Evolutionary conservation across 805 yeast species (phyloP).

Genomic region (Saturnispora diversa): DNA sequence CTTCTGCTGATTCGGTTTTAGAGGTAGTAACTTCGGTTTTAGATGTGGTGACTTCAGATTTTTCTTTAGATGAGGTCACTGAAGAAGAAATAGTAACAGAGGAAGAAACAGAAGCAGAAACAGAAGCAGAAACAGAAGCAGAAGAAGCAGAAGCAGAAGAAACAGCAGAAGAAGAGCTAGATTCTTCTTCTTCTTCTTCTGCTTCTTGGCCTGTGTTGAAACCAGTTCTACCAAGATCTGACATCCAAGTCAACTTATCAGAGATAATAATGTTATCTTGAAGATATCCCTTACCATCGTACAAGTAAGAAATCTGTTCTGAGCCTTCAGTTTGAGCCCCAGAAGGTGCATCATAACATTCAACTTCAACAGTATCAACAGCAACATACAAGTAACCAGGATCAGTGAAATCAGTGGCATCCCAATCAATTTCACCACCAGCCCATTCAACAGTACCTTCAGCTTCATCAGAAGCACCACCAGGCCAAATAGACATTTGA

Average conservation of each 20-base stretch:
- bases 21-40: neutral
- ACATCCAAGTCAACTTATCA: slow-evolving; percentile 53
- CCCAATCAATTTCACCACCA: slow-evolving; percentile 84
- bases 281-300: slow-evolving; percentile 41
- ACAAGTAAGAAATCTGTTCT: slow-evolving; percentile 38
- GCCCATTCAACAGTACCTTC: slow-evolving; percentile 74
- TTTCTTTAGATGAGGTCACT: slow-evolving; percentile 1
- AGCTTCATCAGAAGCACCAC: slow-evolving; percentile 48
- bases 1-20: neutral
- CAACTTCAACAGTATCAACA: slow-evolving; percentile 50
- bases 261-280: slow-evolving; percentile 50
- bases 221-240: slow-evolving; percentile 58
- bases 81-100: neutral
- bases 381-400: slow-evolving; percentile 78
- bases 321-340: slow-evolving; percentile 39
- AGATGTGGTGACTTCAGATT: slow-evolving; percentile 1
- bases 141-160: slow-evolving; percentile 1
- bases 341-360: slow-evolving; percentile 68
- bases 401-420: slow-evolving; percentile 58
- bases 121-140: slow-evolving; percentile 5
- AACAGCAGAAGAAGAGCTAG: neutral
- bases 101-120: slow-evolving; percentile 2
- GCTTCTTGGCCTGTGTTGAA: slow-evolving; percentile 42
- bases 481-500: slow-evolving; percentile 74
- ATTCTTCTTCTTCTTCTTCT: slow-evolving; percentile 23